Conservation (phyloP, 768 basidiomycete genomes). For the Stropharia rugosoannulata region DNA sequence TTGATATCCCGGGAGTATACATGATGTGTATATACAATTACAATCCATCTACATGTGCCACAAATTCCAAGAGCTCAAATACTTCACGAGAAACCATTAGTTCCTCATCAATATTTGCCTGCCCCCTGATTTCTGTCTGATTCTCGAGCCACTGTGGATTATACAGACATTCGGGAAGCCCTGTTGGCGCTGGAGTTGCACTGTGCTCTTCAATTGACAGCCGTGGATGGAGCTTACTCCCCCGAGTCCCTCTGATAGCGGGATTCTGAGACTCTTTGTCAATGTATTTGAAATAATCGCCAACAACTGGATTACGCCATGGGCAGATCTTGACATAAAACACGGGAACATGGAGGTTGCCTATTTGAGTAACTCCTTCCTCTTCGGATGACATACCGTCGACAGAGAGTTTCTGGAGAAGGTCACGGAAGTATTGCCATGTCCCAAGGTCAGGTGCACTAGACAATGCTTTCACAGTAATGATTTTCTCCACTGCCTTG, state of each 20-base stretch:
- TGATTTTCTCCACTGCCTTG: background rate
- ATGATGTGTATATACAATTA: too few relatives aligned
- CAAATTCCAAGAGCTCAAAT: background rate
- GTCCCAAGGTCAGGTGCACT: background rate
- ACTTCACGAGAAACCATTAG: background rate
- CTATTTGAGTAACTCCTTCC: background rate
- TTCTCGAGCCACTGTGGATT: background rate
- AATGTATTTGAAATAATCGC: background rate
- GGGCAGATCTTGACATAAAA: background rate
- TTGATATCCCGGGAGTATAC: background rate
- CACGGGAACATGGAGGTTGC: background rate
- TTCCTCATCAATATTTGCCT: background rate
- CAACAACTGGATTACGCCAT: background rate
- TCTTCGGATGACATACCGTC: conserved; percentile 1
- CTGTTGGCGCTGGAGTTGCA: background rate
- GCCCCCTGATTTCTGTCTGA: background rate
- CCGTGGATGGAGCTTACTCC: background rate
- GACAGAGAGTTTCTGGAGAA: background rate
- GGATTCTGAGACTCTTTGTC: background rate
- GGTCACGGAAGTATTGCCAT: background rate
- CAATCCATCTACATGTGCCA: background rate
- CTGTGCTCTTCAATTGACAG: background rate
- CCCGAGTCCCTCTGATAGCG: background rate
- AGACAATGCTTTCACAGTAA: background rate
- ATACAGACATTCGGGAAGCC: background rate